These are phyloP conservation scores for Astragalus membranaceus DNA, from an alignment of 306 rosid genomes.

Conservation along the genomic window DNA sequence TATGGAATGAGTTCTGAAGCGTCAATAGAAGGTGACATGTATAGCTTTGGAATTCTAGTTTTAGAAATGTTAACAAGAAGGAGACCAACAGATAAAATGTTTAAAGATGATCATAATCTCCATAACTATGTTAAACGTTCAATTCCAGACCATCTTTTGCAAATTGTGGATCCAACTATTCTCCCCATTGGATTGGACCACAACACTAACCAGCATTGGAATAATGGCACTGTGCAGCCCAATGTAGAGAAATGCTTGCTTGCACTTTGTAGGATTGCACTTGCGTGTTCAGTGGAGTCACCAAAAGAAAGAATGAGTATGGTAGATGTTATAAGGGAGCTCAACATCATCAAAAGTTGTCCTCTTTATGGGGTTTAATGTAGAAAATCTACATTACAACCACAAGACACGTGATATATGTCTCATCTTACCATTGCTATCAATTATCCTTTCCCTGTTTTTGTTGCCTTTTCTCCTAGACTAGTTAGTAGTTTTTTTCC, in stretches of 20 bases:
- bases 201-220: not conserved
- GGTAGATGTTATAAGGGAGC: conserved; percentile 13
- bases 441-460: no score
- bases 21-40: conserved; percentile 23
- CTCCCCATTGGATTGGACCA: not conserved
- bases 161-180: not conserved
- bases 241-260: not conserved
- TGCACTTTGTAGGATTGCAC: conserved; percentile 10
- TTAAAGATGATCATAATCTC: conserved; percentile 13
- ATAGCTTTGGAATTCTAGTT: conserved; percentile 29
- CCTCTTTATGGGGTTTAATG: not conserved
- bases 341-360: not conserved
- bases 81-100: conserved; percentile 20
- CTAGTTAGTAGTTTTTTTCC: no score
- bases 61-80: conserved; percentile 31
- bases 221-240: not conserved
- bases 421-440: not conserved
- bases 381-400: not conserved
- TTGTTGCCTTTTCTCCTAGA: no score
- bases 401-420: not conserved
- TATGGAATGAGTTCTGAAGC: conserved; percentile 18
- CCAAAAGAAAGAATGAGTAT: conserved; percentile 18
- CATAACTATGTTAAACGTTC: conserved; percentile 13
- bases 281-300: conserved; percentile 20
- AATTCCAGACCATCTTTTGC: conserved; percentile 4